Percentiles rank a stretch among this genome's conserved stretches.
Conservation (phyloP, 345 rosid species). For the Corchorus capsularis region DNA sequence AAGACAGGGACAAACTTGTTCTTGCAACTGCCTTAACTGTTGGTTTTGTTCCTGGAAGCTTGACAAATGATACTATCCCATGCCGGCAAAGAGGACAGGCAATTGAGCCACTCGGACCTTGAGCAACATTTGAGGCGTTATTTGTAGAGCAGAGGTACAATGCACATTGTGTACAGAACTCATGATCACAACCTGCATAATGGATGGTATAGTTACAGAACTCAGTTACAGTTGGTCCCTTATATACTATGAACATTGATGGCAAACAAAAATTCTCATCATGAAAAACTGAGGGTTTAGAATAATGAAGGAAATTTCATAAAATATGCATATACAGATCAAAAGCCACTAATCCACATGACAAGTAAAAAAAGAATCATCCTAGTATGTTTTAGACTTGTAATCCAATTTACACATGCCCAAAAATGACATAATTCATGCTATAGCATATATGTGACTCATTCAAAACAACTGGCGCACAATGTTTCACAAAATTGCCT, state of each 20-base stretch:
- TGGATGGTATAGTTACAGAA: neutral
- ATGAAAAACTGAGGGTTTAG: neutral
- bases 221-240: neutral
- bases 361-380: neutral
- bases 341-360: neutral
- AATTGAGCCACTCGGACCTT: conserved; percentile 69
- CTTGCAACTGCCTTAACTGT: conserved; percentile 47
- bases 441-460: neutral
- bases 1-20: conserved; percentile 72
- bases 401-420: neutral
- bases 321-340: neutral
- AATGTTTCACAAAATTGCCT: neutral
- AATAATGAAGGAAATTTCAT: neutral
- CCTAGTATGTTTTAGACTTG: neutral
- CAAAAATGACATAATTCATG: neutral
- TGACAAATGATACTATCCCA: conserved; percentile 76
- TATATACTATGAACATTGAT: neutral
- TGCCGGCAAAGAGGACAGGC: conserved; percentile 93
- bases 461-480: neutral
- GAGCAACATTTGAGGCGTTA: conserved; percentile 44
- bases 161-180: conserved; percentile 86
- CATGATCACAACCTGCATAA: conserved; percentile 81
- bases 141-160: conserved; percentile 80
- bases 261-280: neutral
- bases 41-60: conserved; percentile 55